These are phyloP conservation scores for Pythium monospermum DNA, from an alignment of 352 stramenopile species.

Conservation along the genomic window DNA sequence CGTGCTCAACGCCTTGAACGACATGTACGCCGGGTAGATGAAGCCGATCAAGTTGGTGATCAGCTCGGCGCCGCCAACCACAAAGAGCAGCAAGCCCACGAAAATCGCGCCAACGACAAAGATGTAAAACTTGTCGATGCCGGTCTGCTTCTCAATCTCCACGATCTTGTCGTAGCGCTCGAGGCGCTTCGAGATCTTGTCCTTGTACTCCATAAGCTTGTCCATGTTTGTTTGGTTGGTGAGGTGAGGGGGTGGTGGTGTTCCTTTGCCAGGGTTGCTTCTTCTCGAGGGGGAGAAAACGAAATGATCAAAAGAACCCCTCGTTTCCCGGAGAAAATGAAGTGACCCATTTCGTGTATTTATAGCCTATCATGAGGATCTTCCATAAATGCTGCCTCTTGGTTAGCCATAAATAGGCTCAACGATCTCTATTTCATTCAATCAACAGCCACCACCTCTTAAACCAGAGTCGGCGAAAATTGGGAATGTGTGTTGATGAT, in stretches of 20 bases:
- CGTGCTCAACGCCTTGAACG: slow-evolving; percentile 86
- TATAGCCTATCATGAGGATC: slow-evolving; percentile 15
- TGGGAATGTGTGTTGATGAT: slow-evolving; percentile 2
- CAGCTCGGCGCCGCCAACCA: slow-evolving; percentile 70
- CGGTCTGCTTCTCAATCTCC: slow-evolving; percentile 81
- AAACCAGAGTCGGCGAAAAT: not conserved
- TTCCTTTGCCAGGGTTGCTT: not conserved
- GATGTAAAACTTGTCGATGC: slow-evolving; percentile 88
- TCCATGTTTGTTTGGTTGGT: slow-evolving; percentile 44
- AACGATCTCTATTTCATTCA: too few species aligned
- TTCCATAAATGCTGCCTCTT: slow-evolving; percentile 16
- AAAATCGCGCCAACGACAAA: slow-evolving; percentile 47
- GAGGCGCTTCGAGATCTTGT: slow-evolving; percentile 73
- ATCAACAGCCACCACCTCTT: too few species aligned
- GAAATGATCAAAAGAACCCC: slow-evolving; percentile 12
- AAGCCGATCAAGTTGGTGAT: slow-evolving; percentile 82
- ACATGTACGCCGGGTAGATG: slow-evolving; percentile 86
- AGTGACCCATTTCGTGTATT: slow-evolving; percentile 17
- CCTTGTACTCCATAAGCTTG: slow-evolving; percentile 81
- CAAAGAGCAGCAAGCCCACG: slow-evolving; percentile 63
- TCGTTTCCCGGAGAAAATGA: not conserved
- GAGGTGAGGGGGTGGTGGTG: not conserved
- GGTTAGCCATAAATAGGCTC: too few species aligned
- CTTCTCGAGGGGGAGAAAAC: slow-evolving; percentile 14
- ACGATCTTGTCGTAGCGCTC: slow-evolving; percentile 82